Conservation (phyloP, 2,329 filamentous ascomycete species). For the Fonsecaea multimorphosa region DNA sequence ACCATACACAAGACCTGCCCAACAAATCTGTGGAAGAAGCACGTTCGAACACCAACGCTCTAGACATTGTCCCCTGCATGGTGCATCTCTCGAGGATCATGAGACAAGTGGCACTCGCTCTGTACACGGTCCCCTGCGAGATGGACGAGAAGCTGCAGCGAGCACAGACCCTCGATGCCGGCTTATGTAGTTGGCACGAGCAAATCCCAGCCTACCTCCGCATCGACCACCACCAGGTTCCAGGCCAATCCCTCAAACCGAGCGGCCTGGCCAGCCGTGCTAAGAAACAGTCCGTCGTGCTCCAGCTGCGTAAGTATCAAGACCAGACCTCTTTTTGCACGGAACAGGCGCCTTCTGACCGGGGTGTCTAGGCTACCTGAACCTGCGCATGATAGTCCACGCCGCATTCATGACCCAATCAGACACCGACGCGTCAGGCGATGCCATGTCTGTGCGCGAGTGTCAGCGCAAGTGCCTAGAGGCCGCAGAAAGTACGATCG, state of each 20-base stretch:
- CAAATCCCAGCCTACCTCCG: slow-evolving; percentile 45
- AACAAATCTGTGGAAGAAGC: slow-evolving; percentile 44
- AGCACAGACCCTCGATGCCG: slow-evolving; percentile 46
- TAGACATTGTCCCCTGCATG: slow-evolving; percentile 51
- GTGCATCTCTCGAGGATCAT: slow-evolving; percentile 50
- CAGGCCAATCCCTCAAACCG: slow-evolving; percentile 45
- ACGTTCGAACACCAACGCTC: slow-evolving; percentile 19
- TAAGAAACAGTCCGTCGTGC: slow-evolving; percentile 47
- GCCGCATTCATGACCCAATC: slow-evolving; percentile 40
- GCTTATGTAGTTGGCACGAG: slow-evolving; percentile 46
- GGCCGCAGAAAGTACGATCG: slow-evolving; percentile 49
- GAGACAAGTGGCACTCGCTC: slow-evolving; percentile 48
- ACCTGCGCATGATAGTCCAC: slow-evolving; percentile 50
- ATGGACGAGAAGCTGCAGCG: slow-evolving; percentile 46
- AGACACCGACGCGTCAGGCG: slow-evolving; percentile 41
- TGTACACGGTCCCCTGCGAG: slow-evolving; percentile 47
- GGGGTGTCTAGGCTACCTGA: slow-evolving; percentile 44
- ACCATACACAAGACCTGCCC: slow-evolving; percentile 54
- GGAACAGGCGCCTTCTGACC: not conserved
- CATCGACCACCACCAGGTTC: slow-evolving; percentile 35
- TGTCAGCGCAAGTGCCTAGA: slow-evolving; percentile 43
- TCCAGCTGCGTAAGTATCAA: slow-evolving; percentile 43
- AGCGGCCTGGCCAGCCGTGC: slow-evolving; percentile 43
- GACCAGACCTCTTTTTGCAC: not conserved
- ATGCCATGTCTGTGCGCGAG: slow-evolving; percentile 42